Conservation (phyloP, 495 filamentous ascomycete species). For the Annulohypoxylon maeteangense region DNA sequence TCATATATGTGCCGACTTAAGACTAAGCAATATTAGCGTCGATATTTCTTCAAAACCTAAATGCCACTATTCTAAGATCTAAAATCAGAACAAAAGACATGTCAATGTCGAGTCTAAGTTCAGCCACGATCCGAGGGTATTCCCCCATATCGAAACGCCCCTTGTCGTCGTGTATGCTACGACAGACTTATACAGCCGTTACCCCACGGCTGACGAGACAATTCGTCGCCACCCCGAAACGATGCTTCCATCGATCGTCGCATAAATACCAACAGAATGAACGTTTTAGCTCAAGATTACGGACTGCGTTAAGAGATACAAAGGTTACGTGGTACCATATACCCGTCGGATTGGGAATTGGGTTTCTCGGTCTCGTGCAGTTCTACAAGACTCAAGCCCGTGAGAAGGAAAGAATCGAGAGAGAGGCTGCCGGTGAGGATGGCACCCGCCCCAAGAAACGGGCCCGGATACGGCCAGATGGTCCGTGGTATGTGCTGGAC, state of each 20-base stretch:
- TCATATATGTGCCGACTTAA: conserved; percentile 27
- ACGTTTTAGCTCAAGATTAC: conserved; percentile 52
- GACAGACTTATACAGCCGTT: conserved; percentile 20
- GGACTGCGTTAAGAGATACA: conserved; percentile 66
- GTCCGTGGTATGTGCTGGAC: conserved; percentile 75
- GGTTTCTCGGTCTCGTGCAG: conserved; percentile 83
- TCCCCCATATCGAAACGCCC: neutral
- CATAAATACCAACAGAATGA: conserved; percentile 53
- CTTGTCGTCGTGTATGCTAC: conserved; percentile 36
- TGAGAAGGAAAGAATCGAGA: conserved; percentile 64
- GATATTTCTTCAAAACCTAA: conserved; percentile 2
- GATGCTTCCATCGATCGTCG: conserved; percentile 42
- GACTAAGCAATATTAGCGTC: conserved; percentile 22
- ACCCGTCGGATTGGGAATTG: conserved; percentile 88
- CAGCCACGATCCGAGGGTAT: conserved; percentile 26
- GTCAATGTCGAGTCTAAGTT: conserved; percentile 37
- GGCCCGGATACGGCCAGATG: conserved; percentile 79
- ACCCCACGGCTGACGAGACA: conserved; percentile 33
- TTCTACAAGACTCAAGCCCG: conserved; percentile 78
- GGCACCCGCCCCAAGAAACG: conserved; percentile 67
- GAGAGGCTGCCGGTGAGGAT: conserved; percentile 57
- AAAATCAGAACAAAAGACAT: conserved; percentile 11
- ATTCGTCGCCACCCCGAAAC: conserved; percentile 22
- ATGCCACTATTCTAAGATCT: conserved; percentile 22
- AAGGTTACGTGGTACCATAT: conserved; percentile 97